A percentile compares a stretch with the other conserved stretches of the same genome.
phyloP scores from a whole-genome alignment of 768 basidiomycete species.

The Hypholoma fasciculare region DNA sequence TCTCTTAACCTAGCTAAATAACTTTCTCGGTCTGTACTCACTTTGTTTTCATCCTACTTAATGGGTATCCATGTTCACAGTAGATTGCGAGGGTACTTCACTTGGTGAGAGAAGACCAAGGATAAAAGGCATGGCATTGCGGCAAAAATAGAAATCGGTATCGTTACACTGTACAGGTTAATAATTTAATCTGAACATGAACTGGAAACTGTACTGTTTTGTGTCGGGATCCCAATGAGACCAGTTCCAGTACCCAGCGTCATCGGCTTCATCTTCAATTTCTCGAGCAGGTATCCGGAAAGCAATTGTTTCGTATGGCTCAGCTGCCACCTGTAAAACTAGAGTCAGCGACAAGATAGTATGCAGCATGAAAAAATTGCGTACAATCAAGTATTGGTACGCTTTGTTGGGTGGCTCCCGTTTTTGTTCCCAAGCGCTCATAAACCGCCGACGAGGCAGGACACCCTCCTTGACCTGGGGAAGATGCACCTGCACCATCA shows the following conservation, averaged over 20 bases:
- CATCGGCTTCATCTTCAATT: slow-evolving; percentile 93
- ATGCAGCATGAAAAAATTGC: slow-evolving; percentile 27
- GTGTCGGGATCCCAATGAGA: slow-evolving; percentile 99
- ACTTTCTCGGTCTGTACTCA: neutral
- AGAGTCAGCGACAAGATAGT: neutral
- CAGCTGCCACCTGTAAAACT: slow-evolving; percentile 83
- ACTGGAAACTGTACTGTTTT: slow-evolving; percentile 97
- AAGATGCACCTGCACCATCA: slow-evolving; percentile 96
- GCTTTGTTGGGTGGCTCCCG: slow-evolving; percentile 93
- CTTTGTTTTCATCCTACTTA: neutral
- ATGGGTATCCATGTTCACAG: neutral
- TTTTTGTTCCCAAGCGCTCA: slow-evolving; percentile 98
- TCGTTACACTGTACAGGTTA: slow-evolving; percentile 22
- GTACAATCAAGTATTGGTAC: slow-evolving; percentile 95
- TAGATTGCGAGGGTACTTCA: neutral
- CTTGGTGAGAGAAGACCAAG: neutral
- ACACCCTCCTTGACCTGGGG: slow-evolving; percentile 91
- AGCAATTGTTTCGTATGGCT: slow-evolving; percentile 99
- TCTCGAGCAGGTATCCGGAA: slow-evolving; percentile 97
- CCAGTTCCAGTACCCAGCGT: slow-evolving; percentile 94
- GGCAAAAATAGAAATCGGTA: slow-evolving; percentile 6
- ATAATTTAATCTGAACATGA: slow-evolving; percentile 81
- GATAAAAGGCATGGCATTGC: slow-evolving; percentile 1
- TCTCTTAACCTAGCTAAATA: neutral
- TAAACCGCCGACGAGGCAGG: slow-evolving; percentile 84